Evolutionary conservation across 192 early-diverging fungal genomes (phyloP).

Genomic region (Allomyces javanicus): DNA sequence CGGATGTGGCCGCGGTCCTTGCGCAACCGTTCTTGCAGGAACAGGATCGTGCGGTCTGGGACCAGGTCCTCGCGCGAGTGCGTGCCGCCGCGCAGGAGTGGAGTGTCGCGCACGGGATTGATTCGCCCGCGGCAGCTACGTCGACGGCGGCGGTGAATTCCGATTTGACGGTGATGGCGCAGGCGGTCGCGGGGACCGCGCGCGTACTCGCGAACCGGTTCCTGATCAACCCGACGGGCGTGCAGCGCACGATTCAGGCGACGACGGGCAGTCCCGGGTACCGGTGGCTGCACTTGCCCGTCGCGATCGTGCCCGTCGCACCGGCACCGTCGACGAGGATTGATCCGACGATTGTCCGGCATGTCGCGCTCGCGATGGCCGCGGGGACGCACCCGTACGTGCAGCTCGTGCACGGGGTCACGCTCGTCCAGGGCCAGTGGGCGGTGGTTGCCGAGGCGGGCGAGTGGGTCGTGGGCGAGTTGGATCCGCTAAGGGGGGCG

Average conservation of each 20-base stretch:
- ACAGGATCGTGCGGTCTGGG: too few relatives aligned
- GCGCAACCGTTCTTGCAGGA: background rate
- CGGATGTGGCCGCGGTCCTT: background rate
- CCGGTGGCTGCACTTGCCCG: background rate
- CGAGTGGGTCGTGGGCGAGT: too few relatives aligned
- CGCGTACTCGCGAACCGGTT: background rate
- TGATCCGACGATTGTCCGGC: background rate
- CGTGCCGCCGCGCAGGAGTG: too few relatives aligned
- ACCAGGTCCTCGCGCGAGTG: too few relatives aligned
- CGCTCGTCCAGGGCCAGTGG: background rate
- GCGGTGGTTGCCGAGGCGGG: background rate
- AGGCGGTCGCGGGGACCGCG: too few relatives aligned
- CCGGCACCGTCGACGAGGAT: background rate
- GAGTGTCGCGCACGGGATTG: too few relatives aligned
- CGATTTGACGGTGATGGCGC: too few relatives aligned
- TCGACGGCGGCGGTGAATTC: too few relatives aligned
- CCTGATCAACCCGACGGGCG: background rate
- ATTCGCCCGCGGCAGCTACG: too few relatives aligned
- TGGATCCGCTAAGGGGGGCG: too few relatives aligned
- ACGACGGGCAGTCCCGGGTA: too few relatives aligned
- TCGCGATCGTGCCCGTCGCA: background rate
- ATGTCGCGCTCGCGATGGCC: too few relatives aligned
- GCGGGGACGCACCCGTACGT: background rate
- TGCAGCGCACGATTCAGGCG: background rate
- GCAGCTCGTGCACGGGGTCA: background rate